Percentiles rank a stretch among this genome's conserved stretches.
Evolutionary conservation across 352 stramenopile species (phyloP).

Genomic region (Phytophthora idaei): DNA sequence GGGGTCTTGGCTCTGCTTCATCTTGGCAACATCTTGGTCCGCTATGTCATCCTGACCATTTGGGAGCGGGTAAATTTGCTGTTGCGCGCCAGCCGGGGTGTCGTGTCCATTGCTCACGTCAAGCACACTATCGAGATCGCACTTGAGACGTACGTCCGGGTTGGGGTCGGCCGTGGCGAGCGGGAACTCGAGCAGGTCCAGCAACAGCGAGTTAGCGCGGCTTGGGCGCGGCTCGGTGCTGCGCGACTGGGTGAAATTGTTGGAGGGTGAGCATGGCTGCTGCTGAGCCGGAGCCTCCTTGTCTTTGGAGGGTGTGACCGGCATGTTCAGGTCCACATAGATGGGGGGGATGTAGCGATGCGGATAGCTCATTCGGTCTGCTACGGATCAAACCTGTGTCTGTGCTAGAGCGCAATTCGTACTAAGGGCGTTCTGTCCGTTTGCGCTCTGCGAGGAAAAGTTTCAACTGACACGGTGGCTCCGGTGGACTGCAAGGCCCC

Average conservation of each 20-base stretch:
- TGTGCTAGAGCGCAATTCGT: conserved; percentile 7
- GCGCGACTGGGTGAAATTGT: conserved; percentile 31
- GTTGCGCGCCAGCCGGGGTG: conserved; percentile 30
- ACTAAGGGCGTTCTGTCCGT: neutral
- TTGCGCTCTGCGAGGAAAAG: conserved; percentile 34
- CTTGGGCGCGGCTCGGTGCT: conserved; percentile 31
- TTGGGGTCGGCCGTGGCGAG: conserved; percentile 30
- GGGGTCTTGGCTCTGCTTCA: conserved; percentile 33
- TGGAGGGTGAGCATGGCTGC: conserved; percentile 22
- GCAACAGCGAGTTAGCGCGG: conserved; percentile 40
- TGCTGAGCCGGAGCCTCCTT: conserved; percentile 18
- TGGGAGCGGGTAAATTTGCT: conserved; percentile 37
- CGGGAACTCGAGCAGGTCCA: conserved; percentile 42
- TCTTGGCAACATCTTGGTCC: conserved; percentile 30
- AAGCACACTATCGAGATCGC: conserved; percentile 43
- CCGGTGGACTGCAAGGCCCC: conserved; percentile 17
- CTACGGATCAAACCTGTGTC: neutral
- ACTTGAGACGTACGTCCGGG: conserved; percentile 42
- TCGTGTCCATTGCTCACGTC: conserved; percentile 34
- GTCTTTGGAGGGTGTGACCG: conserved; percentile 30
- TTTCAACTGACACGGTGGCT: conserved; percentile 31
- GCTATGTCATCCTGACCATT: conserved; percentile 28
- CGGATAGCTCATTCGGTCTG: conserved; percentile 37
- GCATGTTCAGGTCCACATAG: conserved; percentile 49
- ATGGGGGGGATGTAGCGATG: conserved; percentile 48